Percentiles rank a stretch among this genome's conserved stretches.
Evolutionary conservation across 257 asterid genomes (phyloP).

Genomic region (Agastache rugosa): DNA sequence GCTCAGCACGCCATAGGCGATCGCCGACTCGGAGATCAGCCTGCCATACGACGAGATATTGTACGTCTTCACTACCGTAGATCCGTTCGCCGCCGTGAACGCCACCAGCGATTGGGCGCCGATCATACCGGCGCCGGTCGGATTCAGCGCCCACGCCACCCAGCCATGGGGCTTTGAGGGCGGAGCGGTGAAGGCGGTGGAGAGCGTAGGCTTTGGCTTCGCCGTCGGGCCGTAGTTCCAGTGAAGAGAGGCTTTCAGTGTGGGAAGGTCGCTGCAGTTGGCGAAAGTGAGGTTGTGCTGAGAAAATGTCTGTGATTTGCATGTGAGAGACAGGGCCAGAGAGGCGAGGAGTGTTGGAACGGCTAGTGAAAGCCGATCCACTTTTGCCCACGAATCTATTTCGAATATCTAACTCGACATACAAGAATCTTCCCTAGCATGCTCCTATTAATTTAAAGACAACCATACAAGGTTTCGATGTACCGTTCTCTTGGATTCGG

Average conservation of each 20-base stretch:
- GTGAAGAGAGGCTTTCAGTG: slow-evolving; percentile 57
- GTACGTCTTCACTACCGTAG: slow-evolving; percentile 56
- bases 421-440: too few relatives aligned
- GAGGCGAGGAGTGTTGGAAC: too few relatives aligned
- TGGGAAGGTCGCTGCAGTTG: slow-evolving; percentile 60
- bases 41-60: slow-evolving; percentile 53
- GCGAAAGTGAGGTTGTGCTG: slow-evolving; percentile 31
- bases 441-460: too few relatives aligned
- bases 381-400: too few relatives aligned
- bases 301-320: slow-evolving; percentile 50
- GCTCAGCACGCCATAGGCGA: slow-evolving; percentile 53
- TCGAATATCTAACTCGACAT: too few relatives aligned
- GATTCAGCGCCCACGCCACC: slow-evolving; percentile 84
- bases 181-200: slow-evolving; percentile 69
- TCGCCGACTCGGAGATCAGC: slow-evolving; percentile 47
- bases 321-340: slow-evolving; percentile 49
- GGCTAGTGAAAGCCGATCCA: too few relatives aligned
- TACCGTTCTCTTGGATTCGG: too few relatives aligned
- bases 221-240: slow-evolving; percentile 54
- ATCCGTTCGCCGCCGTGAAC: slow-evolving; percentile 51
- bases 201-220: slow-evolving; percentile 50
- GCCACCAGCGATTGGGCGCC: slow-evolving; percentile 75
- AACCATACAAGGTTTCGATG: too few relatives aligned
- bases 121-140: slow-evolving; percentile 58
- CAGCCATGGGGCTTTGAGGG: slow-evolving; percentile 67